Evolutionary conservation across 257 asterid species (phyloP).

Genomic region (Capsicum rhomboideum): DNA sequence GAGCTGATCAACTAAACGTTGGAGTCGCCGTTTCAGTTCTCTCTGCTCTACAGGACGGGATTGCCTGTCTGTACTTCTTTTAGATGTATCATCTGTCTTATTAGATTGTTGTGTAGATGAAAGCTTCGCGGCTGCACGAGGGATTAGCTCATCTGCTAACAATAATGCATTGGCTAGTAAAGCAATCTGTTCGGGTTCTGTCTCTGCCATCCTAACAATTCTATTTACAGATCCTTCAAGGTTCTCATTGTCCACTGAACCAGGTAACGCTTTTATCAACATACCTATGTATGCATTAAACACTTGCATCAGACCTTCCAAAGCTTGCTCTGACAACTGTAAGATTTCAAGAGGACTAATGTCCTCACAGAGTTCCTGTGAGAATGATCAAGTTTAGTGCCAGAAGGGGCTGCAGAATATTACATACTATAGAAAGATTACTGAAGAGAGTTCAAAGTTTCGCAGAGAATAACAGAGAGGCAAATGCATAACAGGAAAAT

Average conservation of each 20-base stretch:
- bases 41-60: conserved; percentile 66
- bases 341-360: conserved; percentile 69
- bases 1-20: conserved; percentile 70
- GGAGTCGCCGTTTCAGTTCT: conserved; percentile 63
- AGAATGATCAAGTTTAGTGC: background rate
- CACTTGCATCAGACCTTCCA: conserved; percentile 65
- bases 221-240: conserved; percentile 58
- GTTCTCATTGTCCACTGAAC: conserved; percentile 65
- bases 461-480: background rate
- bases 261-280: conserved; percentile 72
- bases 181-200: conserved; percentile 60
- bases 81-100: conserved; percentile 34
- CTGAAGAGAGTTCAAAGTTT: background rate
- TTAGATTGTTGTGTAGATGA: conserved; percentile 17
- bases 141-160: conserved; percentile 76
- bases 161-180: conserved; percentile 70
- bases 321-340: conserved; percentile 57
- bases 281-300: conserved; percentile 54
- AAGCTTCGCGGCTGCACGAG: conserved; percentile 62
- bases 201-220: conserved; percentile 65
- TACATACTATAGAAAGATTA: background rate
- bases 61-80: conserved; percentile 32
- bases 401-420: background rate
- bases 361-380: conserved; percentile 83
- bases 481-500: background rate